phyloP scores from a whole-genome alignment of 441 rosid species.

The California macrophylla region DNA sequence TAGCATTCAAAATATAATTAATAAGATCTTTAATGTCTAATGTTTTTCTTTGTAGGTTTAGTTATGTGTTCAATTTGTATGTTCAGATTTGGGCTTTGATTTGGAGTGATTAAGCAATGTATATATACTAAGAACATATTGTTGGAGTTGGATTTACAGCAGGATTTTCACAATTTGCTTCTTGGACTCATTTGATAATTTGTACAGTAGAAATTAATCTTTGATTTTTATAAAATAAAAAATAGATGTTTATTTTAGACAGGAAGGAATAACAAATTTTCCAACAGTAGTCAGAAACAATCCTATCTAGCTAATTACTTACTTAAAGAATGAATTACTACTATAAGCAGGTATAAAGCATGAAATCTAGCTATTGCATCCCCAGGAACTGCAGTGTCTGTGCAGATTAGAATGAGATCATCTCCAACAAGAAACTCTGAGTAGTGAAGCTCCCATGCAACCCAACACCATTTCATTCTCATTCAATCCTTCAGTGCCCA shows the following conservation, averaged over 20 bases:
- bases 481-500: conserved; percentile 8
- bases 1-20: neutral
- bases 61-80: neutral
- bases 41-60: too few relatives aligned
- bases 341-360: neutral
- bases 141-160: neutral
- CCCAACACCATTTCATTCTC: conserved; percentile 12
- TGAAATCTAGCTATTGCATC: neutral
- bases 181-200: neutral
- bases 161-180: neutral
- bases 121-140: neutral
- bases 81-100: neutral
- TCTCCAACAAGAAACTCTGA: conserved; percentile 9
- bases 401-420: neutral
- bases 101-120: neutral
- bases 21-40: neutral
- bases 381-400: neutral
- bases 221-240: too few relatives aligned
- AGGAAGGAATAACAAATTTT: neutral
- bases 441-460: neutral
- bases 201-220: neutral
- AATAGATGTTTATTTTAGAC: too few relatives aligned
- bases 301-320: neutral
- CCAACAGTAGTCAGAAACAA: neutral
- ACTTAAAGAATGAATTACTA: too few relatives aligned